phyloP scores from a whole-genome alignment of 495 filamentous ascomycete genomes.

The Penicillium tannophilum region DNA sequence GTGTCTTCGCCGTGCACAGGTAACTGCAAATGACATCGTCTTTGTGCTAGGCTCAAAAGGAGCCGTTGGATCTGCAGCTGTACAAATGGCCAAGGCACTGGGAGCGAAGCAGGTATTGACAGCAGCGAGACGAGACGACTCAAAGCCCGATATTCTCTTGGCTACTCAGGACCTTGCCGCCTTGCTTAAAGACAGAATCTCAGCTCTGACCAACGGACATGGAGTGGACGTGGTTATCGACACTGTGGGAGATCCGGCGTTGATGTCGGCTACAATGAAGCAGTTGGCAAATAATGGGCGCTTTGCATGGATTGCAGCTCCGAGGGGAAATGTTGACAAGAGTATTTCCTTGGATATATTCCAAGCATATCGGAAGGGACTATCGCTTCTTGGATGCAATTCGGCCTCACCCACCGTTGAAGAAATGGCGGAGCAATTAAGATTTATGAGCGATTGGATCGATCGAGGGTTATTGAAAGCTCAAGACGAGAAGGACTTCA shows the following conservation, averaged over 20 bases:
- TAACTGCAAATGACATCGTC: constrained; percentile 13
- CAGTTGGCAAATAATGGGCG: constrained; percentile 20
- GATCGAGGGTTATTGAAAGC: constrained; percentile 14
- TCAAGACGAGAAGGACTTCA: constrained; percentile 14
- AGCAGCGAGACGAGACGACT: constrained; percentile 14
- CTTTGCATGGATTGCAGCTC: constrained; percentile 25
- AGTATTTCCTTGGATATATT: constrained; percentile 20
- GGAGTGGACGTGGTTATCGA: constrained; percentile 26
- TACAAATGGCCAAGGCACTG: constrained; percentile 22
- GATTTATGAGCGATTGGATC: constrained; percentile 16
- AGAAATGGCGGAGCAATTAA: constrained; percentile 16
- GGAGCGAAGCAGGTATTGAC: constrained; percentile 23
- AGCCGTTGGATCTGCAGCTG: constrained; percentile 21
- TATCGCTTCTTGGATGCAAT: constrained; percentile 23
- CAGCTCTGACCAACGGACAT: constrained; percentile 13
- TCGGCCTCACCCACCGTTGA: constrained; percentile 13
- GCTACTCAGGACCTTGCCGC: background rate
- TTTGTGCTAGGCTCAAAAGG: constrained; percentile 24
- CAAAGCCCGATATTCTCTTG: constrained; percentile 16
- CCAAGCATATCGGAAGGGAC: constrained; percentile 24
- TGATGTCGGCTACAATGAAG: constrained; percentile 21
- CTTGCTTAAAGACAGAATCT: constrained; percentile 1
- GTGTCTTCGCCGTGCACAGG: constrained; percentile 16
- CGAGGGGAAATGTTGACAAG: constrained; percentile 15
- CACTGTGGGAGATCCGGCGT: constrained; percentile 18